Evolutionary conservation across 2,329 filamentous ascomycete genomes (phyloP), one percentile per base, ranked within the genome.

Genomic region (Scopulariopsis brevicaulis): DNA sequence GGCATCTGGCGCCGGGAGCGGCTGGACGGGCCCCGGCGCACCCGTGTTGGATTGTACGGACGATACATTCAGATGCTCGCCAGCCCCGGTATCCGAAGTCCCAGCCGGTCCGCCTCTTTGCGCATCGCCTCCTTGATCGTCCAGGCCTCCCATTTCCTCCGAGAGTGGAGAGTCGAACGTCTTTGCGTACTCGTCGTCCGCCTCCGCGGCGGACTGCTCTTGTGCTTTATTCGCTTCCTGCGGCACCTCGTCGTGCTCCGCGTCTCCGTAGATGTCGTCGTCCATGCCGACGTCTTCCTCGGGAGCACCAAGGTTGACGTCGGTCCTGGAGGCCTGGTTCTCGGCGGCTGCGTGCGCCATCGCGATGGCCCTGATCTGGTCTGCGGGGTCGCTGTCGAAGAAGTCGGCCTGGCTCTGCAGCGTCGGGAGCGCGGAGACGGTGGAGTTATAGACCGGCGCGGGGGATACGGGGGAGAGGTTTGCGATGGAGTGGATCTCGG

Each of bases 381-480:
- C 71, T 59, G 68, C 70, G 59, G 72, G 71, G 71, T 77, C 78
- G 65, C 71, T 72, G 70, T 75, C 74, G 60, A 78, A 70, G 60
- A 70, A 73, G 62, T 80, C 77, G 63, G 77, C 78, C 58, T 77
- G 78, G 60, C 79, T 71, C 65, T 81, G 78, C 59, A 82, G 76
- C 28, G 71, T 69, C 35, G 78, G 77, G 57, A 80, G 74, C 60
- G 76, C 70, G 58, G 75, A 68, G 53, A 77, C 69, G 28, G 76
- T 74, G 58, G 75, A 71, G 54, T 71, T 73, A 62, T 79, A 72
- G 60, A 78, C 65, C 59, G 76, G 72, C 59, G 75, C 70, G 54
- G 78, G 79, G 56, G 78, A 81, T 55, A 80, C 65, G 14, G 78
- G 78, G 54, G 73, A 79, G 59, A 82, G 70, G 67, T 76, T 72